phyloP scores from a whole-genome alignment of 2,329 filamentous ascomycete species.

The Colletotrichum lupini region DNA sequence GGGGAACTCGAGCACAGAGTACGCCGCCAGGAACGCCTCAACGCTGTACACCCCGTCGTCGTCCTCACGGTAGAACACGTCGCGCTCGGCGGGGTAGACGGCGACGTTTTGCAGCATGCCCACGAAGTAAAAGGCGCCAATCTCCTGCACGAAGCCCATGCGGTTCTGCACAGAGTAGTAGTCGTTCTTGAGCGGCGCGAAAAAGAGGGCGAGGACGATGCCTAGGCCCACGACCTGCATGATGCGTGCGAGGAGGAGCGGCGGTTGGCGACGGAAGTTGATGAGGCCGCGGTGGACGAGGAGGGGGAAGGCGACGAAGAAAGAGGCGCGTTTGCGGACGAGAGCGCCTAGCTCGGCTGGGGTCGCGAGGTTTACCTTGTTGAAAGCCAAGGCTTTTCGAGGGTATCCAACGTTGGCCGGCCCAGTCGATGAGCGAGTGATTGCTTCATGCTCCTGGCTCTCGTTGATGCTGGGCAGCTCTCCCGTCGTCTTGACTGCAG shows the following conservation, averaged over 20 bases:
- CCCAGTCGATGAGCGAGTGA: conserved; percentile 5
- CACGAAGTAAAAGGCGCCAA: conserved; percentile 78
- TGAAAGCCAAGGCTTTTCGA: conserved; percentile 49
- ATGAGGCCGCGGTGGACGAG: conserved; percentile 75
- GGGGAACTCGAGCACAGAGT: conserved; percentile 76
- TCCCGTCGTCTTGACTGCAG: neutral
- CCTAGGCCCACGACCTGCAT: conserved; percentile 75
- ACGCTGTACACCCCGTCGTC: conserved; percentile 79
- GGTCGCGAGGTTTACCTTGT: conserved; percentile 64
- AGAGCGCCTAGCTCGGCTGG: conserved; percentile 79
- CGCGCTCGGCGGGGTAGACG: conserved; percentile 76
- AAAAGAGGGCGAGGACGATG: conserved; percentile 74
- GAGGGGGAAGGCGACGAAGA: conserved; percentile 72
- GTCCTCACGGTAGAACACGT: conserved; percentile 82
- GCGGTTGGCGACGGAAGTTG: conserved; percentile 75
- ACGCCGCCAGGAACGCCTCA: conserved; percentile 77
- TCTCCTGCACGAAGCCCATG: conserved; percentile 78
- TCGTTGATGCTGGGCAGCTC: conserved; percentile 44
- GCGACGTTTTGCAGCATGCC: conserved; percentile 85
- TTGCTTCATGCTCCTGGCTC: conserved; percentile 8
- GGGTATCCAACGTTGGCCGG: conserved; percentile 40
- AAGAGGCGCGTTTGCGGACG: conserved; percentile 70
- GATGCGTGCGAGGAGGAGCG: conserved; percentile 71
- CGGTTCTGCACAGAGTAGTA: conserved; percentile 79
- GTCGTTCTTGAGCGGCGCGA: conserved; percentile 75